Evolutionary conservation across 345 rosid species (phyloP), one percentile per base, ranked within the genome.

Genomic region (Gossypium sturtianum): DNA sequence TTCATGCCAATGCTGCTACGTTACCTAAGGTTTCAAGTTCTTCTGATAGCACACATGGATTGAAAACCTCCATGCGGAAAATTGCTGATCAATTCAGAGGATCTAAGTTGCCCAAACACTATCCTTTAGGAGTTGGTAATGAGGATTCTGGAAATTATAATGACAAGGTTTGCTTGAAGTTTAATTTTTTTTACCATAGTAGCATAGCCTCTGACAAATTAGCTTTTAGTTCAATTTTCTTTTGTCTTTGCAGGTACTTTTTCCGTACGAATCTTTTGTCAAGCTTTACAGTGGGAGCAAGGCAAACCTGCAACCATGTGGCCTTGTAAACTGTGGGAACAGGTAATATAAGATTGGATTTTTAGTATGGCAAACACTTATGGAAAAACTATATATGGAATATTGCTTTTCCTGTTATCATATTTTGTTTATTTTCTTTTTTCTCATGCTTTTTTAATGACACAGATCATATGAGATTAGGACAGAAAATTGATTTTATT

Each of bases 291-390:
- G 78, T 60, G 85, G 83, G 78, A 89, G 84, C 80, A 90, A 89
- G 80, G 84, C 75, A 70, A 92, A 90, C 75, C 81, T 93, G 75
- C 86, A 77, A 78, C 99, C 99, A 29, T 88, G 88, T 77, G 99
- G 99, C 49, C 90, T 96, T 69, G 84, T 83, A 75, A 96, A 96
- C 75, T 87, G 95, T 74, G 97, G 98, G 41, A 96, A 96, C 84
- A 96, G 97, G 99, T 96, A 77, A 81, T 68, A 70, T 22, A 53
- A 11, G 45, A 38, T 49, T 43, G 27, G 8, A 43, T 34, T 67
- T 70, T 27, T 20, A 29, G 57, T n/a, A 23, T 23, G 6, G 52
- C 19, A 20, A 75, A 16, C 9, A 65, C 25, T 79, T 66, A 25
- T 8, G 54, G 51, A 66, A 75, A 80, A 82, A 72, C 57, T 49